Base-by-base conservation (phyloP, 1,284 basidiomycete species). In the Cerrena zonata region DNA sequence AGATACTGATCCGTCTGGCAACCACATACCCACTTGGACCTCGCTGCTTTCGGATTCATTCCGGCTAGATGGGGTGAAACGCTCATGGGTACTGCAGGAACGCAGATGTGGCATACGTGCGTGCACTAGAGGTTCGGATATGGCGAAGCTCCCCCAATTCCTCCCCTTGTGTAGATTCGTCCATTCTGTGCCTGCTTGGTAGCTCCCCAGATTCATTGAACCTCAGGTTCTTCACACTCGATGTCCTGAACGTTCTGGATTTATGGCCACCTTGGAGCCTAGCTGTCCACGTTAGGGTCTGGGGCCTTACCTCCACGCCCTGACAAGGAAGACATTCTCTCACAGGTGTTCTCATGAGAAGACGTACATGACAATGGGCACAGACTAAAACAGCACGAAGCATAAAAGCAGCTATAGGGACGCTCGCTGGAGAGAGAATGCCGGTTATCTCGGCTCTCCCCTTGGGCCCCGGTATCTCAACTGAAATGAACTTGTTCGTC, bases 401-500 rank as follows among this genome's bases (percentile, higher is more conserved):
- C 7, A 34, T 34, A 15, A 34, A 34, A 34, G 15, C 30, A 34
- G 30, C 7, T 7, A 34, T 7, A 34, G 15, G 30, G 30, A 7
- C 30, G 30, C 30, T 34, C 30, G 7, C 30, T 34, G 30, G 7
- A 34, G 30, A 34, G 15, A 40, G 39, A 10, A 40, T 10, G 13
- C 39, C 39, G 42, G 42, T 26, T 44, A 44, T 22, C 10, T 44
- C 42, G 42, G 42, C n/a, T 44, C 19, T 44, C 13, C 22, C 24
- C 22, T 11, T 44, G 19, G n/a, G n/a, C n/a, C 24, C 42, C 42
- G 42, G 42, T 22, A 44, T 44, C 42, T 44, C 42, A 44, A 26
- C 7, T 22, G 42, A 44, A 27, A 44, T 44, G 22, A 26, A 44
- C 42, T 7, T 26, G 25, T 44, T 26, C 12, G 25, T n/a, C n/a